Percentiles rank a stretch among this genome's conserved stretches.
These are phyloP conservation scores for Plasmodium blacklocki DNA, from an alignment of 169 alveolate species.

Conservation along the genomic window DNA sequence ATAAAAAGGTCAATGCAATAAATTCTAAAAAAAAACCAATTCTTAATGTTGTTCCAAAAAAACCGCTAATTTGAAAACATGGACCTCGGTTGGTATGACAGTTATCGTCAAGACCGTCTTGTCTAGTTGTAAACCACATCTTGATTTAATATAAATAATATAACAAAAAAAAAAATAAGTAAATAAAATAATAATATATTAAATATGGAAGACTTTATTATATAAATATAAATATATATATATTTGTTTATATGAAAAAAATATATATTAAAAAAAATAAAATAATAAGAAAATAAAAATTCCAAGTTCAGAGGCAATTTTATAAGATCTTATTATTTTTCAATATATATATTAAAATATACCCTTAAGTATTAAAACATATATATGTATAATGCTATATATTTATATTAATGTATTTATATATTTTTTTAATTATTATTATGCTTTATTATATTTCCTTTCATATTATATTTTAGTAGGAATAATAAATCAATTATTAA, in stretches of 20 bases:
- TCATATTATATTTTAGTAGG: slow-evolving; percentile 28
- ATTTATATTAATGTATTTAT: too few species aligned
- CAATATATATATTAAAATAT: too few species aligned
- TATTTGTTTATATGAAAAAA: neutral
- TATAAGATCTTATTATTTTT: too few species aligned
- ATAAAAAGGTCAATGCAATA: slow-evolving; percentile 85
- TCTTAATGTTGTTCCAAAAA: slow-evolving; percentile 85
- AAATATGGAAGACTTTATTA: neutral
- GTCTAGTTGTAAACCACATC: slow-evolving; percentile 92
- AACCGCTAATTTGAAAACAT: slow-evolving; percentile 85
- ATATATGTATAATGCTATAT: too few species aligned
- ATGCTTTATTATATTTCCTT: neutral
- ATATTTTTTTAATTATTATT: slow-evolving; percentile 5
- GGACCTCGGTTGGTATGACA: slow-evolving; percentile 91
- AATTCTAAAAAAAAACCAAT: slow-evolving; percentile 89
- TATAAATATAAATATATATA: neutral
- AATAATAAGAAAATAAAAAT: slow-evolving; percentile 8
- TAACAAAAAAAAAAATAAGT: neutral
- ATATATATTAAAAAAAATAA: slow-evolving; percentile 3
- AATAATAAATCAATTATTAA: slow-evolving; percentile 31
- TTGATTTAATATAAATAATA: slow-evolving; percentile 9
- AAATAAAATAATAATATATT: neutral
- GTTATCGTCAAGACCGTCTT: slow-evolving; percentile 91
- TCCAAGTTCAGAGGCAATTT: slow-evolving; percentile 7
- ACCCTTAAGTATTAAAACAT: too few species aligned